Percentiles rank a stretch among this genome's conserved stretches.
These are phyloP conservation scores for Brassica nigra DNA, from an alignment of 345 rosid genomes.

Conservation along the genomic window DNA sequence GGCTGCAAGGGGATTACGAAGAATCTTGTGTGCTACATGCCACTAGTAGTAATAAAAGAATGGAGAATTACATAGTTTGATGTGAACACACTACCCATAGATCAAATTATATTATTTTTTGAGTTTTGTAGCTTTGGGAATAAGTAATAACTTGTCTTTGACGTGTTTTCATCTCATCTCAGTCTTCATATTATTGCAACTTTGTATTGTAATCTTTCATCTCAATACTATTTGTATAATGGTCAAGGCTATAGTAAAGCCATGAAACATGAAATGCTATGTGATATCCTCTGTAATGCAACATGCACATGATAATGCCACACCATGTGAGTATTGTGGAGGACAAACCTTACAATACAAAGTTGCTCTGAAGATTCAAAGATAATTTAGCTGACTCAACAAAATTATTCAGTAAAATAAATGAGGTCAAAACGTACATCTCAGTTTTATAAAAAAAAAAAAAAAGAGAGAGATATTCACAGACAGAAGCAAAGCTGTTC, in stretches of 20 bases:
- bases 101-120: background rate
- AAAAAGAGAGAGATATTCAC: conserved; percentile 22
- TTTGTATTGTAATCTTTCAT: background rate
- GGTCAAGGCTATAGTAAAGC: background rate
- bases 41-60: conserved; percentile 13
- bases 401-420: conserved; percentile 24
- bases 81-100: conserved; percentile 28
- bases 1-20: conserved; percentile 5
- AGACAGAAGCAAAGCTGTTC: conserved; percentile 35
- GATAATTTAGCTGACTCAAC: background rate
- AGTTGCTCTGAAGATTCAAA: background rate
- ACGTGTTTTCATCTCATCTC: background rate
- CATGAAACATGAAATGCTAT: background rate
- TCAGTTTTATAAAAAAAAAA: conserved; percentile 7
- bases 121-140: background rate
- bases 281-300: background rate
- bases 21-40: conserved; percentile 12
- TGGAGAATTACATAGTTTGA: conserved; percentile 6
- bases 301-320: conserved; percentile 5
- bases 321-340: background rate
- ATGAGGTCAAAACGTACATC: conserved; percentile 28
- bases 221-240: background rate
- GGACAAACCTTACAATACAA: background rate
- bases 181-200: background rate
- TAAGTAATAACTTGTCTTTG: background rate